Evolutionary conservation across 164 flowering plant species (phyloP).

Genomic region (Macadamia integrifolia): DNA sequence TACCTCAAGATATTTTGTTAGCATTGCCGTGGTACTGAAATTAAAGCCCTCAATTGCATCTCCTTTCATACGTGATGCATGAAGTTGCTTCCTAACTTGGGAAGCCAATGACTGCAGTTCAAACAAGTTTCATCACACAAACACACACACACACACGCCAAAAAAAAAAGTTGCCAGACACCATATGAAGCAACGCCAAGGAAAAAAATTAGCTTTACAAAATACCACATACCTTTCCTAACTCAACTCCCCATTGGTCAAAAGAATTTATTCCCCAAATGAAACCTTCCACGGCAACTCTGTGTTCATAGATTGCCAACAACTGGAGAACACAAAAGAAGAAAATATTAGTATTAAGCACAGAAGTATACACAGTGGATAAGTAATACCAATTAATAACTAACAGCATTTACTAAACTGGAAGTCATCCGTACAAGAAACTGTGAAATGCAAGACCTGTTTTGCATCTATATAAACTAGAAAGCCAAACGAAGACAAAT

Average conservation of each 20-base stretch:
- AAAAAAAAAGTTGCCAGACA: background rate
- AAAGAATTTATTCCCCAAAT: constrained; percentile 98
- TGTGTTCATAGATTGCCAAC: constrained; percentile 90
- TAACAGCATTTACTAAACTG: no score
- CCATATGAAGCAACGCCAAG: background rate
- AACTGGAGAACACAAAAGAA: constrained; percentile 41
- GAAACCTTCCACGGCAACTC: constrained; percentile 93
- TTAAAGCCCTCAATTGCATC: constrained; percentile 80
- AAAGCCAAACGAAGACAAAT: no score
- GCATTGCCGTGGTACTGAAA: constrained; percentile 59
- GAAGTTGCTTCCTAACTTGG: constrained; percentile 81
- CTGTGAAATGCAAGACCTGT: no score
- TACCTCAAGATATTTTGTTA: constrained; percentile 77
- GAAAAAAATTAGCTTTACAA: background rate
- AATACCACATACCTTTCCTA: constrained; percentile 68
- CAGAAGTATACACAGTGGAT: background rate
- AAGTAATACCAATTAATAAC: background rate
- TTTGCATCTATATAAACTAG: no score
- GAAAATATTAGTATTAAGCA: background rate
- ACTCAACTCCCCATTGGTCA: constrained; percentile 99
- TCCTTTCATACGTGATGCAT: constrained; percentile 62
- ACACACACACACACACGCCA: no score
- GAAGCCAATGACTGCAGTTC: constrained; percentile 71
- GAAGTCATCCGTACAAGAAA: no score
- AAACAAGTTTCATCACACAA: background rate